phyloP scores from a whole-genome alignment of 345 rosid species.

The Angophora floribunda region DNA sequence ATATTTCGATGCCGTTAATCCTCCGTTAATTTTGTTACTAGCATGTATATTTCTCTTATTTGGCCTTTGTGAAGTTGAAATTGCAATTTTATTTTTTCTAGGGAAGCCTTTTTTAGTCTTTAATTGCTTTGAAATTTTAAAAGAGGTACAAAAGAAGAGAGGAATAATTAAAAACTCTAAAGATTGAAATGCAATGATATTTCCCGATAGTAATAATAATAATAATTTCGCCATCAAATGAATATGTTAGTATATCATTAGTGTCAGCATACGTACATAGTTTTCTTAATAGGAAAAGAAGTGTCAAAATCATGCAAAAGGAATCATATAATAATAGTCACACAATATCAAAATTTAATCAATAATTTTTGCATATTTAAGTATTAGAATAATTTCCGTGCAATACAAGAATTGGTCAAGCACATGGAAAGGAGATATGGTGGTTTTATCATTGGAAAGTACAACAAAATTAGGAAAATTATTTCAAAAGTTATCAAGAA shows the following conservation, averaged over 20 bases:
- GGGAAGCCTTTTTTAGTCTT: not conserved
- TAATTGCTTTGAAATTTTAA: not conserved
- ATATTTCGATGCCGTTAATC: not conserved
- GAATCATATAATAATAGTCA: not conserved
- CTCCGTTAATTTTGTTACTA: not conserved
- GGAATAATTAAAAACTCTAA: not conserved
- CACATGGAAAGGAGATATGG: rapidly evolving
- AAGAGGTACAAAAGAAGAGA: not conserved
- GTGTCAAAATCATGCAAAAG: not conserved
- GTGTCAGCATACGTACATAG: rapidly evolving
- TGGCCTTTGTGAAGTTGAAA: not conserved
- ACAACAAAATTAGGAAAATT: not conserved
- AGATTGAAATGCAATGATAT: not conserved
- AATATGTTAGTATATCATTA: not conserved
- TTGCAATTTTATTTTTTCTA: not conserved
- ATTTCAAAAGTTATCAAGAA: not conserved
- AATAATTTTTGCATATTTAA: too few species aligned
- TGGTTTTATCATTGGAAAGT: not conserved
- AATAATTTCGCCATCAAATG: not conserved
- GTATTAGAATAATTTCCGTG: not conserved
- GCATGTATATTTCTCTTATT: not conserved
- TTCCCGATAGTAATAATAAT: not conserved
- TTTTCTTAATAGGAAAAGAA: not conserved
- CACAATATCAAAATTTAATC: rapidly evolving
- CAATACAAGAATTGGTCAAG: not conserved